Evolutionary conservation across 2,329 filamentous ascomycete species (phyloP).

Genomic region (Fusarium sulawesiense): DNA sequence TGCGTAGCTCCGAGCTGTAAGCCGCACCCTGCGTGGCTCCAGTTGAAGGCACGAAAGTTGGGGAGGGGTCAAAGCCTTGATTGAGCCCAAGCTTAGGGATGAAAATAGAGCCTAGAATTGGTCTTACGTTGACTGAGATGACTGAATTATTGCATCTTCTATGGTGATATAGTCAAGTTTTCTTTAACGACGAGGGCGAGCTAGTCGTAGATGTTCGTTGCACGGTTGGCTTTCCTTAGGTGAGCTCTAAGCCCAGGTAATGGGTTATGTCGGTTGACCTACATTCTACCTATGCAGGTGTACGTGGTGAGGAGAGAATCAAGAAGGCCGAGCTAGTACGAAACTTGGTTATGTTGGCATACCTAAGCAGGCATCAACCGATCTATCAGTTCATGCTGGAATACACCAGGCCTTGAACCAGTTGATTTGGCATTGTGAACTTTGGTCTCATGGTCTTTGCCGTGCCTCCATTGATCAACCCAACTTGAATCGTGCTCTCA

Average conservation of each 20-base stretch:
- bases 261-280: neutral
- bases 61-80: neutral
- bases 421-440: neutral
- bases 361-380: neutral
- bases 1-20: neutral
- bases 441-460: neutral
- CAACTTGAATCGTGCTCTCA: neutral
- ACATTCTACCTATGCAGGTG: neutral
- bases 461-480: neutral
- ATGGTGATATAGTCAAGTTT: neutral
- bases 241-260: neutral
- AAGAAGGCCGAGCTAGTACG: neutral
- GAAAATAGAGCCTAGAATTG: neutral
- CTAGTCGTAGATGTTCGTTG: neutral
- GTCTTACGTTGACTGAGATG: neutral
- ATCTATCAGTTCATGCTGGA: neutral
- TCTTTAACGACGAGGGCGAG: neutral
- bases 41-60: neutral
- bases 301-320: neutral
- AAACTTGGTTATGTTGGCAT: neutral
- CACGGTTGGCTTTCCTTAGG: neutral
- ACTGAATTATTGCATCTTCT: neutral
- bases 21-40: constrained; percentile 17
- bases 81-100: neutral
- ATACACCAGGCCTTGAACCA: neutral